These are phyloP conservation scores for Boletellus ananiceps DNA, from an alignment of 768 basidiomycete species.

Conservation along the genomic window DNA sequence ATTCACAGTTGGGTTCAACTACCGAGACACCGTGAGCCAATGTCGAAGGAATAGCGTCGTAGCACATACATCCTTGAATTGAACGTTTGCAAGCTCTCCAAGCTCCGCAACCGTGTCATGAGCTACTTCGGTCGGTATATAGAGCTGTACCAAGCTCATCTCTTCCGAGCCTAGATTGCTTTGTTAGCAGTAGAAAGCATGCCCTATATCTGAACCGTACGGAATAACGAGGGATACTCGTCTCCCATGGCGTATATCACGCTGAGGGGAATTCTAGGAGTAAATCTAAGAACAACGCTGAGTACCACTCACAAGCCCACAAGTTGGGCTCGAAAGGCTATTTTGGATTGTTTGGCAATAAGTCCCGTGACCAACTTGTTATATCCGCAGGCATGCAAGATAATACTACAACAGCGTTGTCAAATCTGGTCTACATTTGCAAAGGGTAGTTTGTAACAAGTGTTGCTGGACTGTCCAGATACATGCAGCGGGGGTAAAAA, in stretches of 20 bases:
- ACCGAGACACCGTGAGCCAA: conserved; percentile 7
- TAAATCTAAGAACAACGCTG: not conserved
- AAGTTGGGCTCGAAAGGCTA: not conserved
- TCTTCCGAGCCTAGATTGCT: conserved; percentile 75
- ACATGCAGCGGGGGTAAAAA: not conserved
- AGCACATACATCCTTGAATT: conserved; percentile 90
- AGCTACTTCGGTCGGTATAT: conserved; percentile 94
- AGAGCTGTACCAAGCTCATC: conserved; percentile 97
- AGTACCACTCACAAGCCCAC: no score
- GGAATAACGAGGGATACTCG: conserved; percentile 81
- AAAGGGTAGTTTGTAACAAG: not conserved
- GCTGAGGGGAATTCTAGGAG: not conserved
- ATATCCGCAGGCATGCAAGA: not conserved
- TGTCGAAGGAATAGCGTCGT: not conserved
- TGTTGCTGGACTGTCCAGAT: not conserved
- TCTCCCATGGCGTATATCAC: conserved; percentile 50
- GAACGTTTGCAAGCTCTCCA: conserved; percentile 91
- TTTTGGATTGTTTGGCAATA: conserved; percentile 23
- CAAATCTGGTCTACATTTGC: not conserved
- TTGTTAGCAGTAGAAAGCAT: conserved; percentile 3
- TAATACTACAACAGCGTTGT: not conserved
- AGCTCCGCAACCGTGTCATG: conserved; percentile 96
- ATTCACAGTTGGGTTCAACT: conserved; percentile 94
- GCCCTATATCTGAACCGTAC: conserved; percentile 35
- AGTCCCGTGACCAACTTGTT: not conserved